Percentiles rank a stretch among this genome's conserved stretches.
phyloP scores from a whole-genome alignment of 1,139 yeast species.

The Kodamaea sp. region DNA sequence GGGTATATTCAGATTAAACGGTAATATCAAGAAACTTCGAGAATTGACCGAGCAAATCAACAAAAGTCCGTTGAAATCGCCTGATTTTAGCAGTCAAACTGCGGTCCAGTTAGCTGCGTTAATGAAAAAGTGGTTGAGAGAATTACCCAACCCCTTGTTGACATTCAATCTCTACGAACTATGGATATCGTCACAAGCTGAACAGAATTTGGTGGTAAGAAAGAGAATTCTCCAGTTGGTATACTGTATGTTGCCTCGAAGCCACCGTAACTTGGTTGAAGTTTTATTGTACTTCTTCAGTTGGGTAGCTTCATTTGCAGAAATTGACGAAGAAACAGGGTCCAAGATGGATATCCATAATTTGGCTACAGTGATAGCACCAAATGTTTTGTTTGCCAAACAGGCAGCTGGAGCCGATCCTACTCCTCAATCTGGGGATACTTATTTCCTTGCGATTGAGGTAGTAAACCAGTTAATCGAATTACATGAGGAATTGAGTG shows the following conservation, averaged over 20 bases:
- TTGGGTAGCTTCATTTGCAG: conserved; percentile 97
- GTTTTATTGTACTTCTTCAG: conserved; percentile 82
- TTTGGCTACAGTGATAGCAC: conserved; percentile 93
- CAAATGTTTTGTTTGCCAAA: conserved; percentile 72
- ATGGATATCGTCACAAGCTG: conserved; percentile 77
- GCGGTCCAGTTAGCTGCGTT: conserved; percentile 95
- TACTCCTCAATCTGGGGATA: conserved; percentile 54
- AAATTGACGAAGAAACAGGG: conserved; percentile 81
- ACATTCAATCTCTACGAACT: conserved; percentile 74
- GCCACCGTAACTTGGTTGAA: conserved; percentile 84
- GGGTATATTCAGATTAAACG: conserved; percentile 95
- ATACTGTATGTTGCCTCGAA: conserved; percentile 78
- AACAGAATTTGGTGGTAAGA: conserved; percentile 48
- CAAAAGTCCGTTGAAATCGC: conserved; percentile 67
- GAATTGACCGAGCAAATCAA: conserved; percentile 78
- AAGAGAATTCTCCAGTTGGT: conserved; percentile 66
- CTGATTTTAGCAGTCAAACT: conserved; percentile 73
- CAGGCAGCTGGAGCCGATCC: conserved; percentile 30
- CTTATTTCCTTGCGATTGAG: conserved; percentile 87
- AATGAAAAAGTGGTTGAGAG: conserved; percentile 87
- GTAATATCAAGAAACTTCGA: conserved; percentile 82
- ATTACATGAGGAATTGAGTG: conserved; percentile 75
- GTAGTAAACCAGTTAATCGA: conserved; percentile 85
- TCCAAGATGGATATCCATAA: conserved; percentile 97
- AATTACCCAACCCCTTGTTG: conserved; percentile 87